Evolutionary conservation across 2,329 filamentous ascomycete genomes (phyloP).

Genomic region (Fusarium tjaetaba): DNA sequence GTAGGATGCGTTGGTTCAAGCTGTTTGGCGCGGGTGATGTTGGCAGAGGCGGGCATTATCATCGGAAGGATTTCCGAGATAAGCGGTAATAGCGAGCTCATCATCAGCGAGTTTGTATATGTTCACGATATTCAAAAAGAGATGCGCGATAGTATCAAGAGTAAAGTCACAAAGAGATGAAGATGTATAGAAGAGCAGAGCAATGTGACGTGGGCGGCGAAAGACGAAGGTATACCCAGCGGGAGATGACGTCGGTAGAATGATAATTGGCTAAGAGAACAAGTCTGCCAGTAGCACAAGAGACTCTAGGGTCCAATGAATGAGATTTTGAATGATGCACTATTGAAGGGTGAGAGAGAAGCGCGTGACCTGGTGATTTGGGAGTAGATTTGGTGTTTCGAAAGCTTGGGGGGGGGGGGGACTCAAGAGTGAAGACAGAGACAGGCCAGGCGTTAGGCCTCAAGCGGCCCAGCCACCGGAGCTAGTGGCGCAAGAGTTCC

Average conservation of each 20-base stretch:
- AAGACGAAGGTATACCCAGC: slow-evolving; percentile 21
- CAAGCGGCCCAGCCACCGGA: slow-evolving; percentile 12
- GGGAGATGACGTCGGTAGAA: slow-evolving; percentile 25
- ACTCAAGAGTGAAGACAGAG: not conserved
- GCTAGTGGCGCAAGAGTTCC: slow-evolving; percentile 9
- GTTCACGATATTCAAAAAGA: not conserved
- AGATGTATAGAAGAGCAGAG: not conserved
- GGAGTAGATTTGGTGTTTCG: slow-evolving; percentile 11
- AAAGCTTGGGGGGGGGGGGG: not conserved
- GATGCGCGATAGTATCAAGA: too few species aligned
- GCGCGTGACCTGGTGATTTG: not conserved
- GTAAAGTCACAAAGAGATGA: not conserved
- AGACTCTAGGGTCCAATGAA: not conserved
- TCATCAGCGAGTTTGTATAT: slow-evolving; percentile 35
- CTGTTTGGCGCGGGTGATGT: slow-evolving; percentile 62
- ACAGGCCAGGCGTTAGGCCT: not conserved
- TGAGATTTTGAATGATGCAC: not conserved
- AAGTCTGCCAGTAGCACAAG: not conserved
- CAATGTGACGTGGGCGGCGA: slow-evolving; percentile 23
- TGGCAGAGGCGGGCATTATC: slow-evolving; percentile 67
- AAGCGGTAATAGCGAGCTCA: slow-evolving; percentile 65
- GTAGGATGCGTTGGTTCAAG: slow-evolving; percentile 51
- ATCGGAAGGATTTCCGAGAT: slow-evolving; percentile 68
- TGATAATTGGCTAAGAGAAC: not conserved
- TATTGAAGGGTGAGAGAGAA: not conserved